Conservation (phyloP, 352 stramenopile species). For the Globisporangium lucens region DNA sequence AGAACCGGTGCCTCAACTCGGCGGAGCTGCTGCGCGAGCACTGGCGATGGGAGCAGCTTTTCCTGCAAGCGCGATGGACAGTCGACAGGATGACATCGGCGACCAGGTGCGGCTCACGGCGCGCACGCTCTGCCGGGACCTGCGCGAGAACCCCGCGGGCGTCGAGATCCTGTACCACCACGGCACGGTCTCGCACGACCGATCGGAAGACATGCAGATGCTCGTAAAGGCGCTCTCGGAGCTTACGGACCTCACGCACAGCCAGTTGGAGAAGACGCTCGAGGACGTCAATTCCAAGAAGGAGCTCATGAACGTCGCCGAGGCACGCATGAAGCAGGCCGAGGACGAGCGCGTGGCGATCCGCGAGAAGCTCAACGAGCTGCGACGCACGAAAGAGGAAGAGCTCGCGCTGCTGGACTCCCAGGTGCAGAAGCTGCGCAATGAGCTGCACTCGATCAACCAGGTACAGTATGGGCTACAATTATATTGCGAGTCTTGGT, state of each 20-base stretch:
- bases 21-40: conserved; percentile 64
- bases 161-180: conserved; percentile 78
- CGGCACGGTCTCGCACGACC: conserved; percentile 44
- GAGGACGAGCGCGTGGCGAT: conserved; percentile 77
- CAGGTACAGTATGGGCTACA: conserved; percentile 28
- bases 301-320: conserved; percentile 71
- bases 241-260: conserved; percentile 76
- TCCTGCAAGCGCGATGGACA: conserved; percentile 58
- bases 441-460: conserved; percentile 71
- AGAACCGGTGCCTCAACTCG: conserved; percentile 58
- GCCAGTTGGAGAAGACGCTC: conserved; percentile 77
- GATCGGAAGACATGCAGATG: conserved; percentile 66
- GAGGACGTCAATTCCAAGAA: conserved; percentile 85
- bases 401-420: conserved; percentile 76
- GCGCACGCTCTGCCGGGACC: conserved; percentile 60
- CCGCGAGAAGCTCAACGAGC: conserved; percentile 70
- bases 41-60: conserved; percentile 80
- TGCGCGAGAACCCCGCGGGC: conserved; percentile 69
- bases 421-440: conserved; percentile 78
- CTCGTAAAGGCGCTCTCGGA: conserved; percentile 77
- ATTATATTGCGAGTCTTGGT: background rate
- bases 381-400: conserved; percentile 80
- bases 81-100: conserved; percentile 59
- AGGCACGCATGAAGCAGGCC: conserved; percentile 77
- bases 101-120: conserved; percentile 73